A percentile compares a stretch with the other conserved stretches of the same genome.
These are phyloP conservation scores for Apophysomyces sp. DNA, from an alignment of 371 early-diverging fungal species.

Conservation along the genomic window DNA sequence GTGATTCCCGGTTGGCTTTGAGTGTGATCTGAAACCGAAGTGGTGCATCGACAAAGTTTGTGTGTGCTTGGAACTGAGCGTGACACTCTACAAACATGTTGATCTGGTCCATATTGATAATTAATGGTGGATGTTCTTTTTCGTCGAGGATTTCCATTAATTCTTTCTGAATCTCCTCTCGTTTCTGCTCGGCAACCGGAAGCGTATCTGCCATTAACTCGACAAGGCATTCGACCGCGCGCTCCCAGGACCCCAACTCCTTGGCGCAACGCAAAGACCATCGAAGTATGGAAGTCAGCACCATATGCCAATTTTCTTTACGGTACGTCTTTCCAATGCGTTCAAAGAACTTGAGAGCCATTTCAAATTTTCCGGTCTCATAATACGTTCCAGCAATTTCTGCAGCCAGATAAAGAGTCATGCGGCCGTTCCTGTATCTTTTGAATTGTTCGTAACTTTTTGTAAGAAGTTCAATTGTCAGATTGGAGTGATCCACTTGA, in stretches of 20 bases:
- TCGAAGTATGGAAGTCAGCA: slow-evolving; percentile 67
- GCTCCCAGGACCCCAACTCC: slow-evolving; percentile 62
- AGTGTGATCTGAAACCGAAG: slow-evolving; percentile 36
- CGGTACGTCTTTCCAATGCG: slow-evolving; percentile 87
- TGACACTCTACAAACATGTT: slow-evolving; percentile 58
- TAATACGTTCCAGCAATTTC: slow-evolving; percentile 87
- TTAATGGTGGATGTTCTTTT: slow-evolving; percentile 28
- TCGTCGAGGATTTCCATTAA: slow-evolving; percentile 27
- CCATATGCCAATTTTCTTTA: slow-evolving; percentile 79
- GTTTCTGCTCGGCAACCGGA: slow-evolving; percentile 43
- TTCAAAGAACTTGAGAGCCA: slow-evolving; percentile 88
- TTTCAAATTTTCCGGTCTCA: slow-evolving; percentile 74
- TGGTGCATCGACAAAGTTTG: slow-evolving; percentile 33
- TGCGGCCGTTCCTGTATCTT: slow-evolving; percentile 66
- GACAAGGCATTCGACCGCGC: slow-evolving; percentile 66
- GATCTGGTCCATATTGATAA: slow-evolving; percentile 71
- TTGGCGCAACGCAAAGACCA: slow-evolving; percentile 75
- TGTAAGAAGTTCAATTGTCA: slow-evolving; percentile 79
- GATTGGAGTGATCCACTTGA: slow-evolving; percentile 61
- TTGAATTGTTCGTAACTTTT: slow-evolving; percentile 91
- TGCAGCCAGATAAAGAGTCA: slow-evolving; percentile 83
- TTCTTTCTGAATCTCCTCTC: slow-evolving; percentile 50
- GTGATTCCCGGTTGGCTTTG: slow-evolving; percentile 30
- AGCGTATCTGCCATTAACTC: slow-evolving; percentile 63
- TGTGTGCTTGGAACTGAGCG: slow-evolving; percentile 45